Evolutionary conservation across 2,329 filamentous ascomycete genomes (phyloP), one percentile per base, ranked within the genome.

Genomic region (Dothistroma pini): DNA sequence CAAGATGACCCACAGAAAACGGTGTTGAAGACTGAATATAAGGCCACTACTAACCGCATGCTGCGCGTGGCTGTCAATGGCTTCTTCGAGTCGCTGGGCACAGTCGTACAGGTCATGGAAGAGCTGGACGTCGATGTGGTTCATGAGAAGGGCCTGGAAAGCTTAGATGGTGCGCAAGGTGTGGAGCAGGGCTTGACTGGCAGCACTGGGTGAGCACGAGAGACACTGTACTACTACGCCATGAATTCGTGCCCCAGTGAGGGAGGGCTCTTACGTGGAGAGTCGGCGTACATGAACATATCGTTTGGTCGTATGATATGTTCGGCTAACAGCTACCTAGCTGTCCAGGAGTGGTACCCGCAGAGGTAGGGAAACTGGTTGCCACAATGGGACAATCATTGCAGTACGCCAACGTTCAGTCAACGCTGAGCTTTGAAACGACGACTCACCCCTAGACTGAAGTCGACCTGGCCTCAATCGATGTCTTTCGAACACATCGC

Each of bases 11-110:
- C 75, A 8, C 69, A 71, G 38, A 76, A 78, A 68, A 83, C 78
- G 0, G 76, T 93, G 4, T 80, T 97, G 54, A 81, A 83, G 62
- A 89, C 90, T 10, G 84, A 89, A 62, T 97, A 97, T 77, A 84
- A 83, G 58, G 95, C 95, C 1, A 91, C 91, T 0, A 97, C 95
- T 21, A 96, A 97, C 74, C 88, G 95, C 68, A 97, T 97, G 93
- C 83, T 99, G 60, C 88, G 95, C 50, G 95, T 99, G 2, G 90
- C 93, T 2, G 93, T 97, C 59, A 97, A 97, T 77, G 91, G 92
- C 10, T 97, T 97, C 76, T 92, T 97, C 82, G 93, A 97, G 71
- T 96, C 89, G 68, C 75, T 97, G 59, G 86, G 86, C 56, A 86
- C 97, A 5, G 88, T 97, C 0, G 75, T 97, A 48, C 90, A 92